These are phyloP conservation scores for Phyllostachys edulis DNA, from an alignment of 176 grass and related monocot genomes.

Conservation along the genomic window DNA sequence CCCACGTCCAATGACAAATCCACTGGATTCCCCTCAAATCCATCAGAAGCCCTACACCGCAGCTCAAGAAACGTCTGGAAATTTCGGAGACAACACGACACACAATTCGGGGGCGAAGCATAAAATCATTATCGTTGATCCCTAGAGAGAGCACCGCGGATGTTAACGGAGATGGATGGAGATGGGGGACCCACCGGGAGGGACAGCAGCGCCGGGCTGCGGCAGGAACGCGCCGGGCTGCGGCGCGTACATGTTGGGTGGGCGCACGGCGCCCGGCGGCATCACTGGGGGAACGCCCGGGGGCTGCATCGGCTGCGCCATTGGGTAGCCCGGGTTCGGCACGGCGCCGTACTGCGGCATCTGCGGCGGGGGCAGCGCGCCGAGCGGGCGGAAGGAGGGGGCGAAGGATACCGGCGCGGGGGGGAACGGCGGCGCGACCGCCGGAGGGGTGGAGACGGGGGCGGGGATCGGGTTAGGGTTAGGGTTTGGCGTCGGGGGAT, in stretches of 20 bases:
- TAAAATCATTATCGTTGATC: background rate
- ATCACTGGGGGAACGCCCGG: constrained; percentile 44
- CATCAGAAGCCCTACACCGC: constrained; percentile 18
- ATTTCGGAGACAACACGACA: background rate
- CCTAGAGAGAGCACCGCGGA: background rate
- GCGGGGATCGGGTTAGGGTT: constrained; percentile 29
- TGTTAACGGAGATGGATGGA: constrained; percentile 15
- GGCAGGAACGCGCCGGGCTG: constrained; percentile 40
- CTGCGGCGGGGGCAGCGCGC: constrained; percentile 35
- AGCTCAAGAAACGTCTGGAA: constrained; percentile 9
- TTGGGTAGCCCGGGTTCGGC: constrained; percentile 44
- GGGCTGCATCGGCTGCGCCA: constrained; percentile 51
- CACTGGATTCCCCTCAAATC: constrained; percentile 15
- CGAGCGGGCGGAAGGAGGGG: constrained; percentile 49
- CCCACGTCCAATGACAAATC: constrained; percentile 13
- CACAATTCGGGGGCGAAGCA: background rate
- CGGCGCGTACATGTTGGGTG: constrained; percentile 43
- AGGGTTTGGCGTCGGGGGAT: constrained; percentile 19
- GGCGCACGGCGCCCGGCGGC: constrained; percentile 34
- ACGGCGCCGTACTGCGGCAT: constrained; percentile 42
- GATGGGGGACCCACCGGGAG: constrained; percentile 50
- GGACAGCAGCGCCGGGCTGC: constrained; percentile 34
- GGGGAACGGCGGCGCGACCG: constrained; percentile 17
- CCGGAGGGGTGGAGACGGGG: constrained; percentile 11
- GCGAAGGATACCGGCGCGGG: constrained; percentile 35